Base-by-base conservation (phyloP, 345 rosid species). In the Melaleuca quinquenervia region DNA sequence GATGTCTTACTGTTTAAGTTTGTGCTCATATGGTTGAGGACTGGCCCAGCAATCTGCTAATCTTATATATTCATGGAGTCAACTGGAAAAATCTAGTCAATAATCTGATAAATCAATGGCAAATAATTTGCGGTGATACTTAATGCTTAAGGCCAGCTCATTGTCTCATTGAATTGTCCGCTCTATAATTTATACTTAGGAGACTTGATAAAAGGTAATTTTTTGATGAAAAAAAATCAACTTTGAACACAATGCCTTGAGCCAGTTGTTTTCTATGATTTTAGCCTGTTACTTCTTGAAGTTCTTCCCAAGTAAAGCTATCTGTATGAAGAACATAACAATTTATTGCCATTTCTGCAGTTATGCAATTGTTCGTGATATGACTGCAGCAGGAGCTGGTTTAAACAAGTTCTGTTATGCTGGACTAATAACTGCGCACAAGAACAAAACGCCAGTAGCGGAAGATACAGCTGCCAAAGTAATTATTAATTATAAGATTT, bases 361-460 rank as follows among this genome's bases (percentile, higher is more conserved):
- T 86, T 92, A 92, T 86, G 96, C 95, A 52, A 95, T 97, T 87
- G 95, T 97, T 45, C 96, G 98, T 83, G 99, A 97, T 90, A 97
- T 97, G 99, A 94, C 99, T 87, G 97, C 98, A 75, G 98, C 96
- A 87, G 99, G 96, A 90, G 98, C 93, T 86, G 98, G 92, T 85
- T 93, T 97, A 89, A 94, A 97, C 92, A 94, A 93, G 91, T 97
- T 94, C 93, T 97, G 99, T 91, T 96, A 97, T 89, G 99, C 99
- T 84, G 99, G 98, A 83, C 97, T 97, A 82, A 96, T 97, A 86
- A 82, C 91, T 84, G 99, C 98, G 44, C 95, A 96, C 90, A 76
- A 92, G 89, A 96, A 95, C 92, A 95, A 93, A 91, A 89, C 48
- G 15, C 96, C 99, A 50, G 58, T 91, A 87, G 88, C 94, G 51